Conservation (phyloP, 129 eudicot genomes). For the Cynara cardunculus region DNA sequence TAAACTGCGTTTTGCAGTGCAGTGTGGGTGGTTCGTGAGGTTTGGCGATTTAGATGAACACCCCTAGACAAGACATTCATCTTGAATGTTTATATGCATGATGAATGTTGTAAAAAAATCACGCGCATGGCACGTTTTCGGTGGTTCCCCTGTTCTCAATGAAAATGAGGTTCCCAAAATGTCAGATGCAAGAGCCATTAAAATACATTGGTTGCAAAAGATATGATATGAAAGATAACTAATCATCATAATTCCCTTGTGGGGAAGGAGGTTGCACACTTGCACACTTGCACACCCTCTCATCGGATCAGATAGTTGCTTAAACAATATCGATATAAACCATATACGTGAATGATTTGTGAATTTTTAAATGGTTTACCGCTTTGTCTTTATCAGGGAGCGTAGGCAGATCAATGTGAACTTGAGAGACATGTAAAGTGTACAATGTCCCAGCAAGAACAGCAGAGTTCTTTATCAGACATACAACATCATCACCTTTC, state of each 20-base stretch:
- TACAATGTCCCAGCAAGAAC: conserved; percentile 71
- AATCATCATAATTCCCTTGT: too few species aligned
- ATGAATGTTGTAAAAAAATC: background rate
- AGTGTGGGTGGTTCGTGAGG: too few species aligned
- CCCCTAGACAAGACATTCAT: too few species aligned
- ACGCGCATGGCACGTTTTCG: background rate
- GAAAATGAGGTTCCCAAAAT: background rate
- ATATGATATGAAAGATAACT: background rate
- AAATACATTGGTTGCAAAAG: background rate
- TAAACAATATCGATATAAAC: background rate
- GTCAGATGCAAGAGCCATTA: too few species aligned
- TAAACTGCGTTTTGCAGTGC: too few species aligned
- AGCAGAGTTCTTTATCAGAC: conserved; percentile 82
- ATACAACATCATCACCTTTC: conserved; percentile 78
- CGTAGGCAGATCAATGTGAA: conserved; percentile 80
- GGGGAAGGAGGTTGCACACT: too few species aligned
- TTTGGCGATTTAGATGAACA: too few species aligned
- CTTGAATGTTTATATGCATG: background rate
- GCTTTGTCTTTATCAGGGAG: conserved; percentile 84
- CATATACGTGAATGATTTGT: background rate
- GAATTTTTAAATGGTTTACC: conserved; percentile 31
- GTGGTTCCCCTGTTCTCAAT: background rate
- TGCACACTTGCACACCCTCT: too few species aligned
- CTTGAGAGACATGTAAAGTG: conserved; percentile 82
- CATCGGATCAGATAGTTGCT: too few species aligned